These are phyloP conservation scores for Silene noctiflora DNA, from an alignment of 179 eudicot genomes.

Conservation along the genomic window DNA sequence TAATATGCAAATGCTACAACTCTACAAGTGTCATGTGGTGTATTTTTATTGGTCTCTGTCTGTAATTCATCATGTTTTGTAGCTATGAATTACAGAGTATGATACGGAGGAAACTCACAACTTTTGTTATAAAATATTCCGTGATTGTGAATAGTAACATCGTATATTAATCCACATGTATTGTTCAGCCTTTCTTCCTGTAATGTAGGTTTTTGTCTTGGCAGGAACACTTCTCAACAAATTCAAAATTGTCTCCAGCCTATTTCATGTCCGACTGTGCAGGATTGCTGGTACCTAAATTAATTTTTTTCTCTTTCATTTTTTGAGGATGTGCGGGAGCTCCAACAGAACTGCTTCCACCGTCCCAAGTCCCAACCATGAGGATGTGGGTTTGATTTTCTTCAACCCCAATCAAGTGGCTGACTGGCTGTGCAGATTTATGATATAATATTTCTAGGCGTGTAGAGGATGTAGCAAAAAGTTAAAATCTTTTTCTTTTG, in stretches of 20 bases:
- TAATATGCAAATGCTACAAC: neutral
- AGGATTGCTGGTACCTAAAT: slow-evolving; percentile 63
- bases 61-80: slow-evolving; percentile 1
- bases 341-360: neutral
- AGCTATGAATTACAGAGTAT: neutral
- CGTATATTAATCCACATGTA: neutral
- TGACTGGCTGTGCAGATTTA: neutral
- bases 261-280: slow-evolving; percentile 79
- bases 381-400: neutral
- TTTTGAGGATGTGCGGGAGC: neutral
- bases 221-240: slow-evolving; percentile 78
- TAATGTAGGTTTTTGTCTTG: slow-evolving; percentile 19
- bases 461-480: neutral
- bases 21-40: neutral
- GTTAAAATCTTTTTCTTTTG: neutral
- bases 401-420: neutral
- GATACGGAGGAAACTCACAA: neutral
- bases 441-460: neutral
- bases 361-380: neutral
- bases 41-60: neutral
- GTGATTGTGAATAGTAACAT: neutral
- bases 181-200: neutral
- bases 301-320: neutral
- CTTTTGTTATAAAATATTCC: neutral
- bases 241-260: slow-evolving; percentile 72